Evolutionary conservation across 169 alveolate genomes (phyloP), one percentile per base, ranked within the genome.

Genomic region (Cryptosporidium ryanae): DNA sequence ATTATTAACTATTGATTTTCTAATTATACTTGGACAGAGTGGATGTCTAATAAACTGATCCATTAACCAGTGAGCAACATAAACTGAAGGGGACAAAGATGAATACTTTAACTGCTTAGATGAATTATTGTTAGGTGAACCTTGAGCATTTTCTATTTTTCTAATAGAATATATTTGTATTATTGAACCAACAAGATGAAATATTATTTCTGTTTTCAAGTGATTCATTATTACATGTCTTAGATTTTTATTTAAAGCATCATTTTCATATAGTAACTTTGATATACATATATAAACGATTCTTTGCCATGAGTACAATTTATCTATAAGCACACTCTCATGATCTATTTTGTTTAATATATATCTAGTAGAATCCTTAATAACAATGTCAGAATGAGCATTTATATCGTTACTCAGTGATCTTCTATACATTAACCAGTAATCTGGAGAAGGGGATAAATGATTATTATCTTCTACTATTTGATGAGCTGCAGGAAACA

Each of bases 1-100:
- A 34, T 94, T 92, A 61, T 91, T 87, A 10, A 93, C 90, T 31
- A 95, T 68, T 27, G 93, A 84, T 21, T 81, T 48, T 27, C 98
- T 71, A 32, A 95, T 76, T 29, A 44, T 25, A 2, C 95, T 93
- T 46, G 96, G 97, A 54, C 97, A 94, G 43, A 94, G 91, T 1
- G 98, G 98, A 49, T 95, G 98, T 12, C 97, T 83, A 17, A 94
- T 71, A 57, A 94, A 92, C 8, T 93, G 84, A 64, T 95, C 97
- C 87, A 95, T 82, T 49, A 95, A 64, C 98, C 98, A 95, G 66
- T 94, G 96, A 21, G 93, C 95, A 8, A 92, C 95, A 63, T 94
- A 94, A 29, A 92, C 92, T 3, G 96, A 92, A n/a, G 95, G 95
- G 0, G 94, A 89, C 38, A 91, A 55, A 1, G 95, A 90, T 34